phyloP scores from a whole-genome alignment of 768 basidiomycete genomes.

The Hericium erinaceus region DNA sequence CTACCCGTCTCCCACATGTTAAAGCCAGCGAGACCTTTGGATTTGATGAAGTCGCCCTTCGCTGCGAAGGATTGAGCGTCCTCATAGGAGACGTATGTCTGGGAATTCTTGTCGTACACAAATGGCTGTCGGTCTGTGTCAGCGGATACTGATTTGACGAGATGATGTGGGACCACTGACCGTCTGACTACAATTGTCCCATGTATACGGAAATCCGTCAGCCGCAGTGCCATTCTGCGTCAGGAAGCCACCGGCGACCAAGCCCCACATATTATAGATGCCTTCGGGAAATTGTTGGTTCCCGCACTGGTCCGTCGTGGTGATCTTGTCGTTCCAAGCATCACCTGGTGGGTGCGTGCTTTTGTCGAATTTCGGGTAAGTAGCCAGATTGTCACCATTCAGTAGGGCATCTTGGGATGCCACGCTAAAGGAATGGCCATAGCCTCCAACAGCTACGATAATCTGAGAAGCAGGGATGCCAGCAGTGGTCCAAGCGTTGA shows the following conservation, averaged over 20 bases:
- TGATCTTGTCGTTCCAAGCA: slow-evolving; percentile 42
- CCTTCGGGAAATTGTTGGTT: slow-evolving; percentile 40
- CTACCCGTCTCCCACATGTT: slow-evolving; percentile 66
- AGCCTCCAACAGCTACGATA: slow-evolving; percentile 77
- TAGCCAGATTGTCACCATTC: slow-evolving; percentile 23
- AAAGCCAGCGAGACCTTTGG: slow-evolving; percentile 50
- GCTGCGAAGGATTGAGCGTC: slow-evolving; percentile 45
- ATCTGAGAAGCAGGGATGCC: slow-evolving; percentile 36
- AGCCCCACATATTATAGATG: slow-evolving; percentile 52
- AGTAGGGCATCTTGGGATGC: slow-evolving; percentile 28
- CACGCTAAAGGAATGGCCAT: slow-evolving; percentile 66
- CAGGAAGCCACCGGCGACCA: slow-evolving; percentile 50
- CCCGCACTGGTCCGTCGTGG: slow-evolving; percentile 51
- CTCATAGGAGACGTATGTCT: slow-evolving; percentile 59
- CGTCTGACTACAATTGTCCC: slow-evolving; percentile 64
- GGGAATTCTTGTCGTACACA: slow-evolving; percentile 44
- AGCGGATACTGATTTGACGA: neutral
- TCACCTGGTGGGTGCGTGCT: slow-evolving; percentile 41
- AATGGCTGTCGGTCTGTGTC: slow-evolving; percentile 39
- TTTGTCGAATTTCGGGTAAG: slow-evolving; percentile 47
- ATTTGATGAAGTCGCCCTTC: slow-evolving; percentile 54
- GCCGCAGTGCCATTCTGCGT: slow-evolving; percentile 31
- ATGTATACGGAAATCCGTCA: slow-evolving; percentile 41
- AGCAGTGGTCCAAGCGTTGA: slow-evolving; percentile 8
- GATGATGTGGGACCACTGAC: slow-evolving; percentile 29